Evolutionary conservation across 139 green algal genomes (phyloP).

Genomic region (Haematococcus lacustris): DNA sequence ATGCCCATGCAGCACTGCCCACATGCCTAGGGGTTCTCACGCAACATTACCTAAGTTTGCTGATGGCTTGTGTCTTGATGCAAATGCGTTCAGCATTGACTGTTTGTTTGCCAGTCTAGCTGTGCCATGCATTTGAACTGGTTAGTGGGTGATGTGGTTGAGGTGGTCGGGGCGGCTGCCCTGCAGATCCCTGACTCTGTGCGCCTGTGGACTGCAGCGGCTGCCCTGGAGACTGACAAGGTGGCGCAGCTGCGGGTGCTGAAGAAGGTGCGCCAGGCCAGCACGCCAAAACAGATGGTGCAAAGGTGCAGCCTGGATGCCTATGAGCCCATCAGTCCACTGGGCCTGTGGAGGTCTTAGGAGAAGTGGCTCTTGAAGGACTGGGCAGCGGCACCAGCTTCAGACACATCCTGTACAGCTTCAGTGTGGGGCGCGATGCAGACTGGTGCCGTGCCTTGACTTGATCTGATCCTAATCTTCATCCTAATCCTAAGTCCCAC

Average conservation of each 20-base stretch:
- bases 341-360: background rate
- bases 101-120: too few species aligned
- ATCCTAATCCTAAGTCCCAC: too few species aligned
- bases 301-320: background rate
- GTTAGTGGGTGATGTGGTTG: too few species aligned
- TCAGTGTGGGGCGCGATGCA: background rate
- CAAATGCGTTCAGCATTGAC: too few species aligned
- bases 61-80: too few species aligned
- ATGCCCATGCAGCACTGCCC: too few species aligned
- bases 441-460: background rate
- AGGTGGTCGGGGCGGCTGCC: too few species aligned
- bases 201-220: slow-evolving; percentile 87
- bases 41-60: too few species aligned
- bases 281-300: background rate
- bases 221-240: slow-evolving; percentile 57
- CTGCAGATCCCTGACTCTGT: slow-evolving; percentile 34
- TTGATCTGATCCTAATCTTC: background rate
- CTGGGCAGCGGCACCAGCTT: background rate
- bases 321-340: background rate
- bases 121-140: too few species aligned
- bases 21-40: too few species aligned
- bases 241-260: slow-evolving; percentile 81
- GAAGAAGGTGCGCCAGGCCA: slow-evolving; percentile 39
- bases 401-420: background rate
- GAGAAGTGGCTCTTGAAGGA: background rate